Conservation (phyloP, 768 basidiomycete species). For the Amyloporia xantha region DNA sequence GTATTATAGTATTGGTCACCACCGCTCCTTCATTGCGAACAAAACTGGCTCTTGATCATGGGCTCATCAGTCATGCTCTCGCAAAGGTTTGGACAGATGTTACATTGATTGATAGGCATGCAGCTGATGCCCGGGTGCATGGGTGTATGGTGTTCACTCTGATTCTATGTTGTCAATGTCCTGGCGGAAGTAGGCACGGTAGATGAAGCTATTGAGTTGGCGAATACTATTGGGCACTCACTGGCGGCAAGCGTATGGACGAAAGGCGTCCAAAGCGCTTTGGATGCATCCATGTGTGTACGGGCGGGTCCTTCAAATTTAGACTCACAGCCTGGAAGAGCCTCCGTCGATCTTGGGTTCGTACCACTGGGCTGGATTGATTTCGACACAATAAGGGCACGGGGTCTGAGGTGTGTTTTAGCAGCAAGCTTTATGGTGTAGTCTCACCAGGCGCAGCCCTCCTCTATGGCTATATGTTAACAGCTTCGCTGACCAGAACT, state of each 20-base stretch:
- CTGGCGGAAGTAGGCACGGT: conserved; percentile 41
- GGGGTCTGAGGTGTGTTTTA: conserved; percentile 42
- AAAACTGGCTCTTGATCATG: too few species aligned
- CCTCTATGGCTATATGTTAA: conserved; percentile 8
- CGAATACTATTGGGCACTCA: conserved; percentile 49
- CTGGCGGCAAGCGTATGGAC: conserved; percentile 50
- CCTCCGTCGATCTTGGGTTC: too few species aligned
- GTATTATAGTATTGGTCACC: too few species aligned
- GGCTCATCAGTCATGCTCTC: too few species aligned
- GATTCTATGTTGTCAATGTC: conserved; percentile 38
- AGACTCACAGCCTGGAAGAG: neutral
- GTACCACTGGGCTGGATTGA: conserved; percentile 42
- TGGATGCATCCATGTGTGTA: conserved; percentile 41
- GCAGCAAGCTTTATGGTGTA: too few species aligned
- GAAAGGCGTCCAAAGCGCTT: conserved; percentile 34
- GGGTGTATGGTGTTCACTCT: neutral
- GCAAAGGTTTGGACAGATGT: too few species aligned
- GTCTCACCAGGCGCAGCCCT: neutral
- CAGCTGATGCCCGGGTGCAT: neutral
- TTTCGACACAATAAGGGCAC: conserved; percentile 31
- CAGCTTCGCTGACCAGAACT: conserved; percentile 18
- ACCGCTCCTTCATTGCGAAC: too few species aligned
- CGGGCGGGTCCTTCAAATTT: conserved; percentile 31
- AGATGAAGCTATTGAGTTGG: conserved; percentile 49
- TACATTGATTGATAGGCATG: too few species aligned